phyloP scores from a whole-genome alignment of 2,329 filamentous ascomycete species.

The Sporothrix protearum region DNA sequence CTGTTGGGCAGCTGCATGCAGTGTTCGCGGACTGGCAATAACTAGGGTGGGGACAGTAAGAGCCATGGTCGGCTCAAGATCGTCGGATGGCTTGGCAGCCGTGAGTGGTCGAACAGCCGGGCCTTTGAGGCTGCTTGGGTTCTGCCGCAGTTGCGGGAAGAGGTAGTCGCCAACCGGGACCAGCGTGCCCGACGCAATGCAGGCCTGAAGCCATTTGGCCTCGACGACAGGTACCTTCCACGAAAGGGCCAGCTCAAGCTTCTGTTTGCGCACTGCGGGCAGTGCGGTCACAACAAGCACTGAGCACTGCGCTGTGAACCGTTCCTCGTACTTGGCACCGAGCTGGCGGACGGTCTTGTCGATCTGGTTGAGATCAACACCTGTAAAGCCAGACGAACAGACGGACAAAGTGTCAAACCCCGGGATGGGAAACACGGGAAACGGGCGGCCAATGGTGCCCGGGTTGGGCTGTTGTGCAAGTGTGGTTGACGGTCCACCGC shows the following conservation, averaged over 20 bases:
- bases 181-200: constrained; percentile 57
- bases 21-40: constrained; percentile 18
- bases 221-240: constrained; percentile 79
- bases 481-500: constrained; percentile 50
- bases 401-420: constrained; percentile 69
- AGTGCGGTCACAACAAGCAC: constrained; percentile 70
- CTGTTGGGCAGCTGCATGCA: background rate
- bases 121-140: constrained; percentile 24
- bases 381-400: constrained; percentile 76
- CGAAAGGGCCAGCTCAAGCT: constrained; percentile 70
- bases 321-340: constrained; percentile 77
- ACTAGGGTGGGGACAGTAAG: constrained; percentile 26
- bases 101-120: background rate
- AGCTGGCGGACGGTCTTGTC: constrained; percentile 71
- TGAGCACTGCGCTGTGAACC: constrained; percentile 66
- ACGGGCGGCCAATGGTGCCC: constrained; percentile 73
- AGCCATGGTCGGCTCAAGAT: constrained; percentile 24
- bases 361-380: constrained; percentile 81
- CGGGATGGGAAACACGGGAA: constrained; percentile 64
- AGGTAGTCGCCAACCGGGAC: constrained; percentile 47
- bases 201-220: constrained; percentile 80
- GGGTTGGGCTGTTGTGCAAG: constrained; percentile 37
- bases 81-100: constrained; percentile 20
- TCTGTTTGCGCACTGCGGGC: constrained; percentile 62
- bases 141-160: constrained; percentile 46